Evolutionary conservation across 257 asterid genomes (phyloP).

Genomic region (Fraxinus excelsior): DNA sequence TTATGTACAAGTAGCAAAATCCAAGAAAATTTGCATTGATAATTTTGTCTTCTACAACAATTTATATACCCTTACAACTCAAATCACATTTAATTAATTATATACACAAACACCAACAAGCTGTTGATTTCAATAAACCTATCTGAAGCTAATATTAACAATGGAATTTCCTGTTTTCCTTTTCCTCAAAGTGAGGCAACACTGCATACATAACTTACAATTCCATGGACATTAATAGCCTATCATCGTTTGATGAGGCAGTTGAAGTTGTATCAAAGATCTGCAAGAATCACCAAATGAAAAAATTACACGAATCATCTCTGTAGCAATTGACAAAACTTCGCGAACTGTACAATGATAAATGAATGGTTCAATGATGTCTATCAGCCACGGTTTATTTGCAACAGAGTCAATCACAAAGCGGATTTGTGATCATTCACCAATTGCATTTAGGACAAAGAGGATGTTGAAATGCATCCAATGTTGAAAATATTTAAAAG

Average conservation of each 20-base stretch:
- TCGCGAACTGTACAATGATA: neutral
- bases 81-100: constrained; percentile 23
- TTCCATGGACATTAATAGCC: constrained; percentile 68
- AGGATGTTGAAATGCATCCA: neutral
- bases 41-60: neutral
- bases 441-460: neutral
- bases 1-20: too few species aligned
- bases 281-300: constrained; percentile 40
- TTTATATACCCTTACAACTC: constrained; percentile 24
- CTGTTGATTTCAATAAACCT: constrained; percentile 24
- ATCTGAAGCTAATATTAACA: too few species aligned
- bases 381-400: neutral
- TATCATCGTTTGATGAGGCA: constrained; percentile 46
- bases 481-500: neutral
- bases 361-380: neutral
- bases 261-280: constrained; percentile 55
- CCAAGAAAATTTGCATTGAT: neutral
- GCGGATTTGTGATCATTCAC: neutral
- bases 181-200: constrained; percentile 10
- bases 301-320: too few species aligned
- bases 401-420: neutral
- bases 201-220: constrained; percentile 33
- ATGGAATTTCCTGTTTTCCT: constrained; percentile 3
- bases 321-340: neutral
- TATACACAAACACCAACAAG: constrained; percentile 25